Evolutionary conservation across 2,329 filamentous ascomycete genomes (phyloP), one percentile per base, ranked within the genome.

Genomic region (Nemania sp.): DNA sequence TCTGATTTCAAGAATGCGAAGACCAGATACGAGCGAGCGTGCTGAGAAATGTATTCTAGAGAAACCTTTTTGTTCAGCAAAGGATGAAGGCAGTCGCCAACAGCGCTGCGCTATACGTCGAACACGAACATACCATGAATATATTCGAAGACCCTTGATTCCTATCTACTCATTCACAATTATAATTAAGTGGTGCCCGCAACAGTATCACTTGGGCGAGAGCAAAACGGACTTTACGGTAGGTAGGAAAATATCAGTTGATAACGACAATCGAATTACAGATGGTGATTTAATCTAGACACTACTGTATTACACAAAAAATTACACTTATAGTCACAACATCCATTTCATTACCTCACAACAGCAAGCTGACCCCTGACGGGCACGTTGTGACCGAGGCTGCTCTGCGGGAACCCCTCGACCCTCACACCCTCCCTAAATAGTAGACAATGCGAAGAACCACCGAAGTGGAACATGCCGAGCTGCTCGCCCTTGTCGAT

Each of bases 401-500:
- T 68, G 3, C 70, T 54, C 1, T 60, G 38, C 1, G 75, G 75
- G 64, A 77, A 77, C 0, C 62, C 67, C 1, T 75, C 73, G 10
- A 88, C 67, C 62, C 83, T 80, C 35, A 90, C 86, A 0, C 82
- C 85, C 70, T 86, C 83, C 27, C 87, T 79, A 80, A 93, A 93
- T 2, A 94, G 75, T 72, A 93, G 75, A 73, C 89, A 92, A 75
- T 92, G 88, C 1, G 88, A 89, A 6, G 87, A 90, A 0, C 92
- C 92, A n/a, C 92, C 92, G 76, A 90, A 93, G 75, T 94, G 92
- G 79, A 94, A 94, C 90, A 93, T 93, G 49, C 92, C 92, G 45
- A 89, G 82, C 80, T 93, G 81, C 4, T 93, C 87, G 1, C 92
- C 92, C 82, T 93, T 93, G 60, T 82, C 82, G 18, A 94, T 75